A percentile compares a stretch with the other conserved stretches of the same genome.
phyloP scores from a whole-genome alignment of 805 yeast genomes.

The Suhomyces sp. region DNA sequence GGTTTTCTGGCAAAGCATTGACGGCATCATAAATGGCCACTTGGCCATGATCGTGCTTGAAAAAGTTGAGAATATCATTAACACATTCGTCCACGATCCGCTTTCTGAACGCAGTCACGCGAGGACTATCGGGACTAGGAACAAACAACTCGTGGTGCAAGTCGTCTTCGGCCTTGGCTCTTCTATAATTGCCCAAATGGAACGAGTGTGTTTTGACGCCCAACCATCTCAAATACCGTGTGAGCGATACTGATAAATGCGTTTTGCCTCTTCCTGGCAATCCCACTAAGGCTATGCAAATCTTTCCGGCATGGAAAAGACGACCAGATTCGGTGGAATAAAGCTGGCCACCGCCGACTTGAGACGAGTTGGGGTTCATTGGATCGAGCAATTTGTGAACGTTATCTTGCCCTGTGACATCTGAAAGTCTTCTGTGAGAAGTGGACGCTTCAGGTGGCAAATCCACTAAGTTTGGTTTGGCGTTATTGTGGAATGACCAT shows the following conservation, averaged over 20 bases:
- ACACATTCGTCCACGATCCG: constrained; percentile 62
- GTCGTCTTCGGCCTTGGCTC: constrained; percentile 49
- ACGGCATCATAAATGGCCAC: constrained; percentile 96
- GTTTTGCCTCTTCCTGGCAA: constrained; percentile 97
- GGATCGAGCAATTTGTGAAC: constrained; percentile 65
- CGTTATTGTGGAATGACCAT: constrained; percentile 41
- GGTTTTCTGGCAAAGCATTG: constrained; percentile 70
- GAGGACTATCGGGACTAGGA: constrained; percentile 44
- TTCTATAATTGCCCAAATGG: constrained; percentile 88
- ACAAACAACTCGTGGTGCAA: constrained; percentile 69
- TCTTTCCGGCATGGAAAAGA: constrained; percentile 92
- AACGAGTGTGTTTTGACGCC: constrained; percentile 91
- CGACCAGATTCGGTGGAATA: constrained; percentile 91
- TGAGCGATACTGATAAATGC: constrained; percentile 83
- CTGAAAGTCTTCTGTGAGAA: constrained; percentile 36
- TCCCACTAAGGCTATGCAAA: constrained; percentile 85
- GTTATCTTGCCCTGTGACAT: constrained; percentile 45
- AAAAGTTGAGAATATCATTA: constrained; percentile 66
- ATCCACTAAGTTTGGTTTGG: constrained; percentile 37
- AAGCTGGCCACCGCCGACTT: constrained; percentile 58
- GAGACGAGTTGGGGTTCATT: constrained; percentile 55
- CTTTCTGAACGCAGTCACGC: constrained; percentile 53
- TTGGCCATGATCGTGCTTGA: constrained; percentile 79
- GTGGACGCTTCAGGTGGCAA: constrained; percentile 25
- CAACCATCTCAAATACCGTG: constrained; percentile 91